Percentiles rank a stretch among this genome's conserved stretches.
Conservation (phyloP, 352 stramenopile genomes). For the Phytophthora aleatoria region DNA sequence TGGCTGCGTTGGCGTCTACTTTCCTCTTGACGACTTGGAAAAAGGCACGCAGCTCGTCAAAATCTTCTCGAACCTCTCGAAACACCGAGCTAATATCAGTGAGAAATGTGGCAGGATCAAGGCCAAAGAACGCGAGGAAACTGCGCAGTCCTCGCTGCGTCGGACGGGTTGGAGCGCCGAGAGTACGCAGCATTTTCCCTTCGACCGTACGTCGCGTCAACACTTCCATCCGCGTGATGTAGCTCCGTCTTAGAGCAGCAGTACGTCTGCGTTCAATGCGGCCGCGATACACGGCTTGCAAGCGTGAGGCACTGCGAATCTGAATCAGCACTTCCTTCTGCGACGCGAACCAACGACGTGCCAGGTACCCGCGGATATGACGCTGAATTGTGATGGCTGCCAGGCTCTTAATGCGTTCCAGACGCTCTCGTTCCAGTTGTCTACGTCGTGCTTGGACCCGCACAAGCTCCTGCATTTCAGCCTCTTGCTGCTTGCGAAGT, state of each 20-base stretch:
- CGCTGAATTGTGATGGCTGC: constrained; percentile 76
- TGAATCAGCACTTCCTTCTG: constrained; percentile 60
- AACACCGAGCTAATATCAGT: constrained; percentile 67
- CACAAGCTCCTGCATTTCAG: constrained; percentile 70
- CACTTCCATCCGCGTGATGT: constrained; percentile 81
- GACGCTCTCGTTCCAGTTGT: constrained; percentile 55
- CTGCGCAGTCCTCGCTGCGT: constrained; percentile 64
- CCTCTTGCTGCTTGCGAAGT: constrained; percentile 67
- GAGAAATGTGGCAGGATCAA: constrained; percentile 79
- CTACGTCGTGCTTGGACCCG: constrained; percentile 51
- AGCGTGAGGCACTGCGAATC: constrained; percentile 49
- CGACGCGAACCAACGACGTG: constrained; percentile 53
- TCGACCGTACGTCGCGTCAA: constrained; percentile 61
- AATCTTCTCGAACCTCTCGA: constrained; percentile 74
- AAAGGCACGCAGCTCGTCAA: constrained; percentile 61
- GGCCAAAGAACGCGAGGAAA: constrained; percentile 78
- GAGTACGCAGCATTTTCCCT: constrained; percentile 58
- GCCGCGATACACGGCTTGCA: constrained; percentile 78
- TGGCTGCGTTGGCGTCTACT: constrained; percentile 46
- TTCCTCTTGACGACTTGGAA: constrained; percentile 65
- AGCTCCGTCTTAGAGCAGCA: constrained; percentile 70
- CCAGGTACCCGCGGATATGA: constrained; percentile 62
- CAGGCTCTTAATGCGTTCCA: constrained; percentile 47
- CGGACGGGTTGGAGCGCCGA: constrained; percentile 61
- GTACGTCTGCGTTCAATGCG: constrained; percentile 68